Evolutionary conservation across 2,329 filamentous ascomycete genomes (phyloP).

Genomic region (Teratosphaeria zuluensis): DNA sequence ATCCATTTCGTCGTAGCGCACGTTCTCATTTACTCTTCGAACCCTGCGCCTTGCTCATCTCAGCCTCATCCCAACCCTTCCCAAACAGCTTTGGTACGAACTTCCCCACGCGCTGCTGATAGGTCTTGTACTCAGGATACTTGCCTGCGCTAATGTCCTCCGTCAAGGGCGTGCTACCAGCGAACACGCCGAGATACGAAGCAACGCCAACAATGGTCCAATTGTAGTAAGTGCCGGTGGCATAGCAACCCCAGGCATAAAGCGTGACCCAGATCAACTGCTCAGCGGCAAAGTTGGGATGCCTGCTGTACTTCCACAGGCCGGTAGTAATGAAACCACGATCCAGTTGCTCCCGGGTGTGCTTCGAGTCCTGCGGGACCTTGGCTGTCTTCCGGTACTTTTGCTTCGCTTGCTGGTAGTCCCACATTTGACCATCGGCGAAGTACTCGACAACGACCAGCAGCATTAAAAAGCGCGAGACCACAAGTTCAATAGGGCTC

Average conservation of each 20-base stretch:
- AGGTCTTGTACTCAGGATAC: conserved; percentile 78
- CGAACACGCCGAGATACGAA: conserved; percentile 70
- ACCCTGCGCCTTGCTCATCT: conserved; percentile 8
- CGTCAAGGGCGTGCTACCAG: conserved; percentile 79
- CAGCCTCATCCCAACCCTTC: conserved; percentile 24
- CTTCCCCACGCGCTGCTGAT: conserved; percentile 72
- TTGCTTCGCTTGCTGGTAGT: conserved; percentile 72
- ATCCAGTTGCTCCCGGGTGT: conserved; percentile 64
- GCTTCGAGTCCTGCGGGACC: conserved; percentile 43
- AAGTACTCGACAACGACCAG: conserved; percentile 62
- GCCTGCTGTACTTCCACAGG: conserved; percentile 77
- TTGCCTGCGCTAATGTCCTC: conserved; percentile 72
- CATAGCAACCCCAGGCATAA: conserved; percentile 79
- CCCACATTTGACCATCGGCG: conserved; percentile 89
- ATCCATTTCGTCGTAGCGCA: not conserved
- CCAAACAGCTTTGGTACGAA: conserved; percentile 57
- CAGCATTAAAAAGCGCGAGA: conserved; percentile 46
- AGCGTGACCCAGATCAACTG: conserved; percentile 81
- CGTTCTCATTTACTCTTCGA: conserved; percentile 1
- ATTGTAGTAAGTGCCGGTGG: conserved; percentile 60
- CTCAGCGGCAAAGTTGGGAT: conserved; percentile 92
- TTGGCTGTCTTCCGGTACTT: conserved; percentile 64
- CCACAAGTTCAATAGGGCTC: conserved; percentile 46
- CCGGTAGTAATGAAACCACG: conserved; percentile 80
- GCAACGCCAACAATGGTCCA: conserved; percentile 67